Evolutionary conservation across 1,284 basidiomycete genomes (phyloP), one percentile per base, ranked within the genome.

Genomic region (Chiua sp.): DNA sequence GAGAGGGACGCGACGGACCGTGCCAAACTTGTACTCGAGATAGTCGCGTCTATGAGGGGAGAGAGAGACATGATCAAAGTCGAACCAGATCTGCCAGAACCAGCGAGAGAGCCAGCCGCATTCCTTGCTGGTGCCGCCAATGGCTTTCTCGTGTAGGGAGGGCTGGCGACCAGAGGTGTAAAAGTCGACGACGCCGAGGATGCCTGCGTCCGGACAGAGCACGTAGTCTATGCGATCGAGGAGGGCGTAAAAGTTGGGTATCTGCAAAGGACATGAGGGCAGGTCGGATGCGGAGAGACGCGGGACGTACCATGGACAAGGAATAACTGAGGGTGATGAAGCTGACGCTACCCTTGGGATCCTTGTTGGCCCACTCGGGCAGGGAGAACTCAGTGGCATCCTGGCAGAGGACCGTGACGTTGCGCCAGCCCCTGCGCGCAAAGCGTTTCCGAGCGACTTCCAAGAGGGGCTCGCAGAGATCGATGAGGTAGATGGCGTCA

Each of bases 1-100:
- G 0, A 2, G 53, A 59, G 30, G 22, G 13, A 7, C 26, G 7
- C 11, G 3, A 73, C 77, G 59, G 51, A 82, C 81, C 47, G 91
- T 92, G 37, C 90, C 90, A 75, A 93, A 93, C 65, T 86, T 87
- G 78, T 93, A 91, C 73, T 94, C 92, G 53, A 94, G 80, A 72
- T 93, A 93, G 62, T 90, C 87, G 51, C 89, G 78, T 44, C 89
- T 77, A 26, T 89, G 87, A 3, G 87, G 87, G 48, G 89, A 87
- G 1, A 94, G 71, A 60, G 87, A 81, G 56, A 92, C 87, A 71
- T 92, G 89, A 72, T 93, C 92, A 57, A 92, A 83, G 64, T 90
- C 87, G 73, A 93, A 93, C 91, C 88, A 90, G 51, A 87, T 87
- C 66, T 88, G 87, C 90, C 90, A 94, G 79, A 94, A 94, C 87